Evolutionary conservation across 129 eudicot species (phyloP).

Genomic region (Apium graveolens): DNA sequence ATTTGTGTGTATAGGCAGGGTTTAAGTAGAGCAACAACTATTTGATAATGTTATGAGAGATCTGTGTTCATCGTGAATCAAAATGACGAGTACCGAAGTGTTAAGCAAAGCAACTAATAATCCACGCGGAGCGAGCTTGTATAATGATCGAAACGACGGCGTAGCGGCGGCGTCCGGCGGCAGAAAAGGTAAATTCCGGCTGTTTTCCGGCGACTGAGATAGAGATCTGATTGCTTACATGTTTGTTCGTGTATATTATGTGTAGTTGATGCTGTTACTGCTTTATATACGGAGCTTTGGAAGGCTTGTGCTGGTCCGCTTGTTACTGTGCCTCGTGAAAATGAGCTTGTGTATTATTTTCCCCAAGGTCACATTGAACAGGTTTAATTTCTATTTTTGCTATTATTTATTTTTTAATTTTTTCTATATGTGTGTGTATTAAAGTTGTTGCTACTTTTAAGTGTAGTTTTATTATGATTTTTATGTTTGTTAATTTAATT

Average conservation of each 20-base stretch:
- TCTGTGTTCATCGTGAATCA: slow-evolving; percentile 46
- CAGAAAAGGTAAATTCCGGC: slow-evolving; percentile 49
- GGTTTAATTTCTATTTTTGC: slow-evolving; percentile 32
- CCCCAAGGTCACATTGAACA: slow-evolving; percentile 99
- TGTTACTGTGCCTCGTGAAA: slow-evolving; percentile 77
- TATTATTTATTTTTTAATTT: not conserved
- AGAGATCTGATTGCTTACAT: slow-evolving; percentile 11
- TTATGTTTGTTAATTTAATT: not conserved
- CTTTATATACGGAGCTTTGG: slow-evolving; percentile 92
- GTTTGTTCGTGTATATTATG: not conserved
- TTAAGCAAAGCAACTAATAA: slow-evolving; percentile 30
- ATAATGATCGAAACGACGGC: slow-evolving; percentile 37
- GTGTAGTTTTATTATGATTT: not conserved
- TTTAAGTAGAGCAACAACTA: slow-evolving; percentile 12
- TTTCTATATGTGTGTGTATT: not conserved
- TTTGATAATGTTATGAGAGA: slow-evolving; percentile 48
- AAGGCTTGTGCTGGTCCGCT: slow-evolving; percentile 96
- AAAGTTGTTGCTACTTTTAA: not conserved
- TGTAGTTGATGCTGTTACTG: slow-evolving; percentile 69
- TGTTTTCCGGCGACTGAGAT: slow-evolving; percentile 10
- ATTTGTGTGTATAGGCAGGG: not conserved
- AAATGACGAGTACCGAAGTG: slow-evolving; percentile 65
- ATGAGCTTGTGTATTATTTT: slow-evolving; percentile 77
- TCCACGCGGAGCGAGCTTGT: slow-evolving; percentile 24
- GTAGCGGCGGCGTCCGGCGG: slow-evolving; percentile 26